Percentiles rank a stretch among this genome's conserved stretches.
Conservation (phyloP, 805 yeast genomes). For the Yarrowia sp. region DNA sequence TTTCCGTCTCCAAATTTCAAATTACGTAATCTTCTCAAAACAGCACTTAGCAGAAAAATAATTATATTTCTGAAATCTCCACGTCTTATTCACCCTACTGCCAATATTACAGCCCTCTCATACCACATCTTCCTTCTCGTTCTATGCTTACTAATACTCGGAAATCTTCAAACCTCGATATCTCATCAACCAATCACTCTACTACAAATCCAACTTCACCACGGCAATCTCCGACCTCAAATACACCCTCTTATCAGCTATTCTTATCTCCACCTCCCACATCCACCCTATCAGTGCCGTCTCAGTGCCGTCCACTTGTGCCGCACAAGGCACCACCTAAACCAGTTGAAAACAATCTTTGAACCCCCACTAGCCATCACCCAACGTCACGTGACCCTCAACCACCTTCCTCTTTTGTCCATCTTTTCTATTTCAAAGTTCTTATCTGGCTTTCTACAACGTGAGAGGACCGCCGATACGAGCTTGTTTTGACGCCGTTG, state of each 20-base stretch:
- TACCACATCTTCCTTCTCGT: neutral
- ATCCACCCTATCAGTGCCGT: neutral
- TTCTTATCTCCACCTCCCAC: too few species aligned
- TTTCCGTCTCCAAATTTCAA: too few species aligned
- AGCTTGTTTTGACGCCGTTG: neutral
- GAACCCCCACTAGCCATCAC: neutral
- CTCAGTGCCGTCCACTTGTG: neutral
- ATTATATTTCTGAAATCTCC: too few species aligned
- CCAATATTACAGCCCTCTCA: too few species aligned
- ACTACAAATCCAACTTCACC: neutral
- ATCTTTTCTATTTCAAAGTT: neutral
- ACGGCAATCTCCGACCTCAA: too few species aligned
- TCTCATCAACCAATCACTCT: neutral
- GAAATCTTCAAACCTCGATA: neutral
- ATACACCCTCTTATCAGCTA: too few species aligned
- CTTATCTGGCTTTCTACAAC: neutral
- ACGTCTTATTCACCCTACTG: too few species aligned
- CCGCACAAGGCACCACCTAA: neutral
- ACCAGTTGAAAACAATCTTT: too few species aligned
- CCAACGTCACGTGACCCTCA: neutral
- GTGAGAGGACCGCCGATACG: constrained; percentile 1
- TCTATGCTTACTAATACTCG: neutral
- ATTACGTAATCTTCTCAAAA: too few species aligned
- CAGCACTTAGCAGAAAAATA: too few species aligned
- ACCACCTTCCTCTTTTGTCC: neutral